Conservation (phyloP, 495 filamentous ascomycete species). For the Lasiosphaeria ovina region DNA sequence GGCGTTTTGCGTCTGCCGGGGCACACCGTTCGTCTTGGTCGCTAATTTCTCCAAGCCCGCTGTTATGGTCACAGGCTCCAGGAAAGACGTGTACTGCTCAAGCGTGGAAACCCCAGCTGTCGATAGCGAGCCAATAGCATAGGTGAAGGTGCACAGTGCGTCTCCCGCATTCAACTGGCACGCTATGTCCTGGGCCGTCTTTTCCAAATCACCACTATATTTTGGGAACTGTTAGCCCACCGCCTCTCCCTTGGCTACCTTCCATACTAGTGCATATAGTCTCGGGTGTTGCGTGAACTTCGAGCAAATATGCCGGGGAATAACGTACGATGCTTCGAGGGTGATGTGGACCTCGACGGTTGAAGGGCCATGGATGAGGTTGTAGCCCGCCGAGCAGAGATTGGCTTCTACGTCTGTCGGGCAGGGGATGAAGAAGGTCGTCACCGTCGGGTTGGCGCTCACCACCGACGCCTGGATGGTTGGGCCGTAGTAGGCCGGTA, state of each 20-base stretch:
- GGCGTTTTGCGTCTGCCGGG: conserved; percentile 35
- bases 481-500: neutral
- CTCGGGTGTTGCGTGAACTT: neutral
- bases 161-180: neutral
- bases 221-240: too few species aligned
- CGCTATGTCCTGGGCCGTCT: neutral
- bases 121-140: neutral
- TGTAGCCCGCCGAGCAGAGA: neutral
- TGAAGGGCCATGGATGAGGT: neutral
- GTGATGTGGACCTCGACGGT: neutral
- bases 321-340: neutral
- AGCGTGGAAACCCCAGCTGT: neutral
- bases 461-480: neutral
- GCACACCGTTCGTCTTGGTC: conserved; percentile 32
- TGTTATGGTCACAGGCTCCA: conserved; percentile 4
- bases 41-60: conserved; percentile 6
- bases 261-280: neutral
- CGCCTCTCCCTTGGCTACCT: too few species aligned
- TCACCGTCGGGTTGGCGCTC: neutral
- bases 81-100: neutral
- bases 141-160: neutral
- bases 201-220: too few species aligned
- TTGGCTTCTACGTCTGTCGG: neutral
- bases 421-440: neutral
- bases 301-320: neutral